Conservation (phyloP, 2,329 filamentous ascomycete species). For the Rosellinia necatrix region DNA sequence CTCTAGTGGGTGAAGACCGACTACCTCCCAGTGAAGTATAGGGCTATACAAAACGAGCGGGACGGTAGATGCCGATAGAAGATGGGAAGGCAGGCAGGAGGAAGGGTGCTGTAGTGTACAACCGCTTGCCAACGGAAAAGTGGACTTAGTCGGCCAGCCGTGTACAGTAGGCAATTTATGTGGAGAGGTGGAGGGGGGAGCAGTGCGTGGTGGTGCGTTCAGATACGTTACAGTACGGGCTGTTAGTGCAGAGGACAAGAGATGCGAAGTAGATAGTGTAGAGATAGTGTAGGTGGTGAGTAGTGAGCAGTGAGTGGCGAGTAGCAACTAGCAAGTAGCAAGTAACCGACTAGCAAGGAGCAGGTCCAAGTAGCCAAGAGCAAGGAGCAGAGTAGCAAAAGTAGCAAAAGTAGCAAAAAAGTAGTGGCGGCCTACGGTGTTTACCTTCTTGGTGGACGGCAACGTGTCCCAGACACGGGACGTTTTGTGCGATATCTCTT, state of each 20-base stretch:
- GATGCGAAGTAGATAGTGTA: background rate
- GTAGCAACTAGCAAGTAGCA: no score
- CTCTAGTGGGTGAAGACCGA: constrained; percentile 12
- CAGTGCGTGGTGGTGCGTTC: background rate
- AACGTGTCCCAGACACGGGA: no score
- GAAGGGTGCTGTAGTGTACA: constrained; percentile 16
- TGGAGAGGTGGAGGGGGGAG: constrained; percentile 14
- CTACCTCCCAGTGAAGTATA: constrained; percentile 14
- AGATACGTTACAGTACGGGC: constrained; percentile 9
- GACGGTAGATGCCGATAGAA: background rate
- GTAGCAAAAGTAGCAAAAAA: no score
- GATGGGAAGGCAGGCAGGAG: constrained; percentile 18
- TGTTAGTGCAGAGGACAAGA: background rate
- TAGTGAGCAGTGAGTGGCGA: no score
- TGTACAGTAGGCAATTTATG: background rate
- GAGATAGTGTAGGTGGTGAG: background rate
- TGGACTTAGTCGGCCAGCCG: constrained; percentile 22
- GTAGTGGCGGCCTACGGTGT: no score
- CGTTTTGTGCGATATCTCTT: no score
- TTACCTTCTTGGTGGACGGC: no score
- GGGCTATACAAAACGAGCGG: constrained; percentile 11
- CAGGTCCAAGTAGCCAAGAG: no score
- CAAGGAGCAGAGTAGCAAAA: no score
- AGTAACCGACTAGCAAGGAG: no score
- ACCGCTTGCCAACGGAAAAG: constrained; percentile 17